Evolutionary conservation across 768 basidiomycete genomes (phyloP).

Genomic region (Termitomyces sp.): DNA sequence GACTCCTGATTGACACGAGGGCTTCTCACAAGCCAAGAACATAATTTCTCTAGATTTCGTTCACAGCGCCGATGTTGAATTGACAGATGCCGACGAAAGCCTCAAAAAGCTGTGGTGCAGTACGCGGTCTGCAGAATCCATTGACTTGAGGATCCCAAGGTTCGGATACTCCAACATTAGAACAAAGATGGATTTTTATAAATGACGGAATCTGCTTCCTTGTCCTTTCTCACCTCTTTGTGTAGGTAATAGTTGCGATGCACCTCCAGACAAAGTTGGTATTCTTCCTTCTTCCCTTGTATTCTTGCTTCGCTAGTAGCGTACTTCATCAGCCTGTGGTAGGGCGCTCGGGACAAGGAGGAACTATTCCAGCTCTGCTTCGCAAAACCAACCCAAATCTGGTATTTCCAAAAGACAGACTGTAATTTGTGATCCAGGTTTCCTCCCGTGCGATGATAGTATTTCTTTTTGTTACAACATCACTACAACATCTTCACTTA

Average conservation of each 20-base stretch:
- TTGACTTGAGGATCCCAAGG: neutral
- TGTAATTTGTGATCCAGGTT: constrained; percentile 5
- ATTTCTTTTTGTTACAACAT: neutral
- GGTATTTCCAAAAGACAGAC: neutral
- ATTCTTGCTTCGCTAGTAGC: neutral
- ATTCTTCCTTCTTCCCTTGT: neutral
- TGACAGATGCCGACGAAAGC: neutral
- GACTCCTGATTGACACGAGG: too few species aligned
- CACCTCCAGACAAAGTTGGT: neutral
- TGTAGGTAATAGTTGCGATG: neutral
- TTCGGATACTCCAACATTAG: neutral
- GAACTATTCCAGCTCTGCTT: constrained; percentile 9
- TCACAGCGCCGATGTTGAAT: neutral
- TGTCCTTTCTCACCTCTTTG: neutral
- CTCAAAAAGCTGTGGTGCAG: neutral
- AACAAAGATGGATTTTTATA: neutral
- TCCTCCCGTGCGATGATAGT: constrained; percentile 14
- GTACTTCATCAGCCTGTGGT: neutral
- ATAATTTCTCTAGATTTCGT: neutral
- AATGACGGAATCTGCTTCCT: neutral
- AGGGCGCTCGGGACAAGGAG: neutral
- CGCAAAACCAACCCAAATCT: constrained; percentile 3
- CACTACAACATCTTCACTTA: neutral
- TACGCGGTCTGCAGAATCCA: too few species aligned
- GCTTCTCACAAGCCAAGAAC: neutral